A percentile compares a stretch with the other conserved stretches of the same genome.
These are phyloP conservation scores for Corynascus novoguineensis DNA, from an alignment of 495 filamentous ascomycete genomes.

Conservation along the genomic window DNA sequence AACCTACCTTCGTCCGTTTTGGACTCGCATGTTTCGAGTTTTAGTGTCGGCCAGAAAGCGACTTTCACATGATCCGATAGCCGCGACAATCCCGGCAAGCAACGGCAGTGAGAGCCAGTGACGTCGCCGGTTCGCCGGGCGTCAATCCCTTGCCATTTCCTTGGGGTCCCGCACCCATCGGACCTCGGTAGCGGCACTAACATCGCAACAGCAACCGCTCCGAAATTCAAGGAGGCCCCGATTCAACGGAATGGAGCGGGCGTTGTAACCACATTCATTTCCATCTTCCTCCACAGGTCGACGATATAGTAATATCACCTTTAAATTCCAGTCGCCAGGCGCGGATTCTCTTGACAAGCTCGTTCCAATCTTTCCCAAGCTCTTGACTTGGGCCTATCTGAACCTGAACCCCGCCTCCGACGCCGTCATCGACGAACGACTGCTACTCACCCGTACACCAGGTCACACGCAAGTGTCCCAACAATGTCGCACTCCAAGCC, in stretches of 20 bases:
- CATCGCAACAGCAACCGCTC: slow-evolving; percentile 10
- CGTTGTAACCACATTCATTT: neutral
- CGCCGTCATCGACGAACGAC: neutral
- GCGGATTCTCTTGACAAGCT: too few species aligned
- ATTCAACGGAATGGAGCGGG: slow-evolving; percentile 1
- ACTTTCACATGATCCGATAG: slow-evolving; percentile 18
- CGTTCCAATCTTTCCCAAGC: too few species aligned
- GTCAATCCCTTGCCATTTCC: slow-evolving; percentile 1
- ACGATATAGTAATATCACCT: too few species aligned
- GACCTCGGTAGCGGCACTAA: slow-evolving; percentile 25
- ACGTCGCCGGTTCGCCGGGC: slow-evolving; percentile 15
- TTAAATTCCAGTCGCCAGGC: too few species aligned
- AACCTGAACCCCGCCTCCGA: too few species aligned
- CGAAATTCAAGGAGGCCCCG: neutral
- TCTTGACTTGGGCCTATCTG: too few species aligned
- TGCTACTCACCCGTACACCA: neutral
- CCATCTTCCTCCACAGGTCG: too few species aligned
- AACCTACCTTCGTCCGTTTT: too few species aligned
- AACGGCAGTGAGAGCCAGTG: slow-evolving; percentile 13
- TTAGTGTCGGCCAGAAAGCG: too few species aligned
- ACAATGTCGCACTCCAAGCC: slow-evolving; percentile 41
- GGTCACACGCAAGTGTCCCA: neutral
- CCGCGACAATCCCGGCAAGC: slow-evolving; percentile 10
- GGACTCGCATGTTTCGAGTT: too few species aligned
- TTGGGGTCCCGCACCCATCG: slow-evolving; percentile 21